Base-by-base conservation (phyloP, 768 basidiomycete species). In the Termitomyces sp. region DNA sequence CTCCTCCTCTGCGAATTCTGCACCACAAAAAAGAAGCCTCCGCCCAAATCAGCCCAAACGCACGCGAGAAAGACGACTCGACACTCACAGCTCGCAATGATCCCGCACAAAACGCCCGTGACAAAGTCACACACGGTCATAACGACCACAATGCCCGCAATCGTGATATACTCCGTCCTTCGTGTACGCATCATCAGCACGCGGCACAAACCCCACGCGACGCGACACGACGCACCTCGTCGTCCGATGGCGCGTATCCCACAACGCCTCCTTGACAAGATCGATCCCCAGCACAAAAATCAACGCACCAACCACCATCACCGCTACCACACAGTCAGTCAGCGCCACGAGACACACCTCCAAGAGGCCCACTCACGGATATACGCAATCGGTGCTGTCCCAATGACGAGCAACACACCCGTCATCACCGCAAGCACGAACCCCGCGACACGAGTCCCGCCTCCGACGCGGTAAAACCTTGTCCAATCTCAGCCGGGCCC, bases 41-140 rank as follows among this genome's bases (percentile, higher is more conserved):
- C 26, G 11, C 9, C 7, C 22, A 2, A 18, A 26, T 41, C 8
- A 41, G 11, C 20, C 24, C 16, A 38, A 11, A 30, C 30, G 6
- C 28, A 28, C 9, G 10, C 33, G 11, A 10, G 10, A 3, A 11
- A 33, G 2, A 30, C 33, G 3, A 33, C 9, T 4, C 11, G 13
- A 11, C 13, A 74, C 87, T 67, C 70, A 88, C 94, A 97, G 65
- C 92, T 92, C 56, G 94, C 85, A 55, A 96, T 75, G 66, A 98
- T 92, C 5, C 96, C 96, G 65, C 95, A 92, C 2, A 95, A 71
- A 0, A 99, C 90, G 0, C 96, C 96, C 62, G 88, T 84, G 6
- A 98, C 94, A 65, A 98, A 98, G 73, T 98, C 94, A 86, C 85
- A 93, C 3, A 81, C 80, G 2, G 94, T 95, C 96, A 98, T 98